Percentiles rank a stretch among this genome's conserved stretches.
phyloP scores from a whole-genome alignment of 2,329 filamentous ascomycete genomes.

The Ascochyta rabiei region DNA sequence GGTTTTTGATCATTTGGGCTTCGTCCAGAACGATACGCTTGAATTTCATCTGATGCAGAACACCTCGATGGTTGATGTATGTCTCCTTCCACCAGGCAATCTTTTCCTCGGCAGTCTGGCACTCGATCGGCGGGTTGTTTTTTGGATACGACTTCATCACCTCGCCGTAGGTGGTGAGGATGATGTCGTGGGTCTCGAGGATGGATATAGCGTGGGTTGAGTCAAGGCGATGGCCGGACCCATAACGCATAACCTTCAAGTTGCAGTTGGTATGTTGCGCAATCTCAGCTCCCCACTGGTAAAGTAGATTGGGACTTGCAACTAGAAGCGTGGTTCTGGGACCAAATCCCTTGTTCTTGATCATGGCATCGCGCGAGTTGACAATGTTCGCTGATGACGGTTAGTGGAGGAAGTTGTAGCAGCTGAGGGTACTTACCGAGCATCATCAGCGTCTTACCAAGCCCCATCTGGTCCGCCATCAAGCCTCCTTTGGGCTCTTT shows the following conservation, averaged over 20 bases:
- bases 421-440: constrained; percentile 25
- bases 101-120: constrained; percentile 47
- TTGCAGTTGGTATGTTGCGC: constrained; percentile 29
- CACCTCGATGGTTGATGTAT: constrained; percentile 41
- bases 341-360: constrained; percentile 1
- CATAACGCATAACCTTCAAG: constrained; percentile 36
- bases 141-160: constrained; percentile 52
- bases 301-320: constrained; percentile 47
- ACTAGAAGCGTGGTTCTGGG: constrained; percentile 52
- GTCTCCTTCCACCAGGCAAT: constrained; percentile 47
- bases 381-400: constrained; percentile 50
- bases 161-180: constrained; percentile 53
- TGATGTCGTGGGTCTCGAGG: constrained; percentile 35
- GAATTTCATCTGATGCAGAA: constrained; percentile 42
- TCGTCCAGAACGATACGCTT: constrained; percentile 64
- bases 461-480: constrained; percentile 52
- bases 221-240: constrained; percentile 30
- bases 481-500: constrained; percentile 50
- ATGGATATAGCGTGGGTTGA: constrained; percentile 21
- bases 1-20: constrained; percentile 63
- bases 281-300: constrained; percentile 50
- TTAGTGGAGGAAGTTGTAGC: constrained; percentile 5
- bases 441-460: constrained; percentile 51
- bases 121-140: constrained; percentile 44
- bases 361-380: constrained; percentile 40